Conservation (phyloP, 495 filamentous ascomycete species). For the Immersiella caudata region DNA sequence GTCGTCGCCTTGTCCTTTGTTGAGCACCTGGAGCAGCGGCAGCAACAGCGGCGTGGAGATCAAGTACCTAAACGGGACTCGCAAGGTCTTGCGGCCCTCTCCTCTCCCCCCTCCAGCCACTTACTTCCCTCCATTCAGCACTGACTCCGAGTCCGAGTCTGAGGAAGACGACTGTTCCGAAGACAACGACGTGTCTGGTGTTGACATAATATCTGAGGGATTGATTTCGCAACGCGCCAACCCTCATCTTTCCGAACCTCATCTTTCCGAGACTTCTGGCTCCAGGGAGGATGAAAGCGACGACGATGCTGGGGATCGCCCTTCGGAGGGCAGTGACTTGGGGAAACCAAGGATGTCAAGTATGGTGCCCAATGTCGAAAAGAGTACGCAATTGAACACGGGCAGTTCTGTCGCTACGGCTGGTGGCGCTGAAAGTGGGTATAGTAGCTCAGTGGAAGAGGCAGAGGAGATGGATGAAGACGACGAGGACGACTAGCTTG, state of each 20-base stretch:
- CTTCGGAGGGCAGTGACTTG: background rate
- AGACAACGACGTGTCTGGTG: constrained; percentile 23
- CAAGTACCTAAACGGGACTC: constrained; percentile 38
- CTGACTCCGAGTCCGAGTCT: constrained; percentile 31
- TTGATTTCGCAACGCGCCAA: constrained; percentile 37
- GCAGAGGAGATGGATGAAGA: background rate
- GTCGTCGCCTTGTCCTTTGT: constrained; percentile 33
- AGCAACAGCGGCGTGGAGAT: constrained; percentile 32
- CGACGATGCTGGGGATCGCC: background rate
- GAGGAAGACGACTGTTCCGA: constrained; percentile 41
- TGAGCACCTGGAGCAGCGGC: background rate
- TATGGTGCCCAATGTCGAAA: constrained; percentile 20
- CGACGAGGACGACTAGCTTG: no score
- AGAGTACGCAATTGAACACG: constrained; percentile 25
- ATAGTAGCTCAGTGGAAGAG: constrained; percentile 45
- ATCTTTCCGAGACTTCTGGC: constrained; percentile 36
- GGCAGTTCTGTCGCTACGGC: constrained; percentile 50
- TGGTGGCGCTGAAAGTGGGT: constrained; percentile 46
- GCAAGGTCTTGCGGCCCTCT: constrained; percentile 42
- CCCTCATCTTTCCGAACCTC: constrained; percentile 33
- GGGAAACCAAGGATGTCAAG: background rate
- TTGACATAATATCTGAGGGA: constrained; percentile 19
- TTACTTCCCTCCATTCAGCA: constrained; percentile 42
- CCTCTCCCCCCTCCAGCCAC: constrained; percentile 49
- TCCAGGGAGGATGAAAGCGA: constrained; percentile 25